phyloP scores from a whole-genome alignment of 2,329 filamentous ascomycete genomes.

The Hypomyces rosellus region DNA sequence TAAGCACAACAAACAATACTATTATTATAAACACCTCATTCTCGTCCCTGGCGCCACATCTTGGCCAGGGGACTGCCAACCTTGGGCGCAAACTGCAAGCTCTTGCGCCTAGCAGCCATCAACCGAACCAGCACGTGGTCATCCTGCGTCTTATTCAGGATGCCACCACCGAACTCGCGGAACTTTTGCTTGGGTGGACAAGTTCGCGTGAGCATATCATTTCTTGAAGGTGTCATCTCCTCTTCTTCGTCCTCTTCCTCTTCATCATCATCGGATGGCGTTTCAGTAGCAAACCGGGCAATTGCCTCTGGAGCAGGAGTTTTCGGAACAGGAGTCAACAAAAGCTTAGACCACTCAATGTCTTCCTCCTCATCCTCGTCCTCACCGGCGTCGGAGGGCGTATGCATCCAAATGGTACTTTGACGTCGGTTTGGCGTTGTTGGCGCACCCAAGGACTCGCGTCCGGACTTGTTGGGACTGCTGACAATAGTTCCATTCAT shows the following conservation, averaged over 20 bases:
- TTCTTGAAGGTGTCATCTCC: slow-evolving; percentile 23
- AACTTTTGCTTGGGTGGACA: slow-evolving; percentile 46
- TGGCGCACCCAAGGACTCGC: slow-evolving; percentile 27
- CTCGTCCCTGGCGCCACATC: slow-evolving; percentile 34
- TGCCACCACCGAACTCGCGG: slow-evolving; percentile 35
- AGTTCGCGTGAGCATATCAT: slow-evolving; percentile 42
- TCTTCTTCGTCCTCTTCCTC: slow-evolving; percentile 25
- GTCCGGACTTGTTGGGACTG: slow-evolving; percentile 27
- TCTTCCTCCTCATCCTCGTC: slow-evolving; percentile 32
- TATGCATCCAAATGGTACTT: slow-evolving; percentile 50
- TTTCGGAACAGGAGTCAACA: slow-evolving; percentile 52
- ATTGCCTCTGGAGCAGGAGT: slow-evolving; percentile 52
- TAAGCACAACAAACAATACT: no score
- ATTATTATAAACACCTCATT: not conserved
- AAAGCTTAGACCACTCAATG: slow-evolving; percentile 36
- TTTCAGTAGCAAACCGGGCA: slow-evolving; percentile 45
- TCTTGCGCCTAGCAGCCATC: slow-evolving; percentile 69
- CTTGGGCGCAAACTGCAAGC: slow-evolving; percentile 69
- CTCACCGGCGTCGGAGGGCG: slow-evolving; percentile 41
- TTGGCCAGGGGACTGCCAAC: slow-evolving; percentile 64
- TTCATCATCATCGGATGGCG: slow-evolving; percentile 32
- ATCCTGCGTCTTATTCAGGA: slow-evolving; percentile 47
- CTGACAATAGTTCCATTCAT: slow-evolving; percentile 57
- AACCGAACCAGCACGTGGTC: slow-evolving; percentile 54
- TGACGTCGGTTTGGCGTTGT: slow-evolving; percentile 48